Evolutionary conservation across 331 rosid genomes (phyloP), one percentile per base, ranked within the genome.

Genomic region (Rosa hybrid): DNA sequence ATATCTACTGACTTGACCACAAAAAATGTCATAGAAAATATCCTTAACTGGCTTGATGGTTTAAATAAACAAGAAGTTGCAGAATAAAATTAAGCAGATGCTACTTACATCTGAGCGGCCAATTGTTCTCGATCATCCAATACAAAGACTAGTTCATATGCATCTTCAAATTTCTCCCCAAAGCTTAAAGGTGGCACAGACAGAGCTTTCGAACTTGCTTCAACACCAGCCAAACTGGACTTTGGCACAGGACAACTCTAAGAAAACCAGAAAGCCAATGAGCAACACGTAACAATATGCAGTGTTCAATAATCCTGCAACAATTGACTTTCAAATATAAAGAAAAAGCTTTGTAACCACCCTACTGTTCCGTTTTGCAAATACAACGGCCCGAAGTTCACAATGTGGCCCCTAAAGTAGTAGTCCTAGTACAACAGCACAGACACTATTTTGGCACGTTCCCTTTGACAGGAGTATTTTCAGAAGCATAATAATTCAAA

Each of bases 91-190:
- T 5, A 83, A 68, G 49, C 59, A 76, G 59, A 77, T 50, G 71
- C 74, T 82, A 90, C 98, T 86, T 12, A 95, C 98, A 97, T 94
- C 50, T 88, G 97, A 63, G 88, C 88, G 78, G 97, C 93, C 85
- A 95, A 95, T 64, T 95, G 98, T 86, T 95, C 98, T 51, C 98
- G 90, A 79, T 92, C 88, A 86, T 95, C 98, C 86, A 95, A 78
- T 87, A 95, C 81, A 87, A 95, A 89, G 76, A 93, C 70, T 44
- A 95, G 87, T 77, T 88, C 91, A 86, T 92, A 95, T n/a, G 80
- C 89, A 77, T 95, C 97, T 81, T 91, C 97, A 90, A 95, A 95
- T 83, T 86, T 91, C 83, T 95, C 98, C 13, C 98, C 98, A 39
- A 90, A 84, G 84, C 86, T 83, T 88, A 95, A 83, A 16, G 98